Percentiles rank a stretch among this genome's conserved stretches.
Evolutionary conservation across 164 flowering plant genomes (phyloP).

Genomic region (Piper longum): DNA sequence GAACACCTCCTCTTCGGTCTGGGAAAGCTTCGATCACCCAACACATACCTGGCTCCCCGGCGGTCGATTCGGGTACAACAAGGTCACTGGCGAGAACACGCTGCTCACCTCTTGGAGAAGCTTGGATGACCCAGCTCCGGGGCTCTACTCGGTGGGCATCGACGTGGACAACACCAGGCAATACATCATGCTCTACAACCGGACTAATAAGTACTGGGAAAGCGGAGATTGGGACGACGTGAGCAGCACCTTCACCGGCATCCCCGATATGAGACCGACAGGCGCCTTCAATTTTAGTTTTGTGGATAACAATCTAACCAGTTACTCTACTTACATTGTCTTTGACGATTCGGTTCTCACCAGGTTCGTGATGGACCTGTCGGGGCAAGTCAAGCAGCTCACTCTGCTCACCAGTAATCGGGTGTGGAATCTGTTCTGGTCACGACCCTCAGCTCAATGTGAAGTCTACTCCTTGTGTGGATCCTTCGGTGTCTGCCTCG

Average conservation of each 20-base stretch:
- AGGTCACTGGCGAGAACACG: constrained; percentile 1
- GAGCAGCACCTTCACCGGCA: constrained; percentile 1
- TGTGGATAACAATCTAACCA: constrained; percentile 2
- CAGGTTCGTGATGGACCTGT: constrained; percentile 8
- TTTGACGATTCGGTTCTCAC: not conserved
- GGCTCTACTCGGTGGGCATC: constrained; percentile 5
- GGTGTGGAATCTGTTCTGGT: constrained; percentile 13
- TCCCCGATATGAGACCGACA: constrained; percentile 14
- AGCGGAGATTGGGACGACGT: constrained; percentile 8
- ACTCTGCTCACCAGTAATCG: constrained; percentile 3
- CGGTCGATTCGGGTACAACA: constrained; percentile 3
- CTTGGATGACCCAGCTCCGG: constrained; percentile 9
- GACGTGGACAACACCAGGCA: constrained; percentile 1
- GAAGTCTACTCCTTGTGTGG: constrained; percentile 13
- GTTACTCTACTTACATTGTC: constrained; percentile 9
- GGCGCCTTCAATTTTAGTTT: constrained; percentile 10
- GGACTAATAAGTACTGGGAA: constrained; percentile 5
- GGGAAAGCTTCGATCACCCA: constrained; percentile 9
- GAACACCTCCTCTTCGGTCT: not conserved
- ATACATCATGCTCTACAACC: constrained; percentile 5
- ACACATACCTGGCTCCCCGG: constrained; percentile 8
- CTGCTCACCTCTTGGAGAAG: constrained; percentile 9
- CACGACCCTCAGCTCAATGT: constrained; percentile 9
- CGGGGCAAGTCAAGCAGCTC: constrained; percentile 11
- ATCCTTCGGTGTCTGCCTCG: constrained; percentile 11